Evolutionary conservation across 108 stramenopile genomes (phyloP).

Genomic region (Chaetoceros tenuissimus): DNA sequence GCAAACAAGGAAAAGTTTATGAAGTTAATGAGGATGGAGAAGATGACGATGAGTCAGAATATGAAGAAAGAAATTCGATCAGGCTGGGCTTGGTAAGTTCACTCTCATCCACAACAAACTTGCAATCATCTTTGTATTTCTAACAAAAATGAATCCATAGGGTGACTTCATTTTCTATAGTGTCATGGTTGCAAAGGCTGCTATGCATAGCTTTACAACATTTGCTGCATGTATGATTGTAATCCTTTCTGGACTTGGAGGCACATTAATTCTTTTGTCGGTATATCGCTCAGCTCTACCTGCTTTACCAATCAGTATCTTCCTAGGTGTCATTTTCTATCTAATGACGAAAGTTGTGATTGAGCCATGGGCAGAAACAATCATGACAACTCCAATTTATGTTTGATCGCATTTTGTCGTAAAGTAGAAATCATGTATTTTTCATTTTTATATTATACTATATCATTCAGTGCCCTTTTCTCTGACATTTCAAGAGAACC

Average conservation of each 20-base stretch:
- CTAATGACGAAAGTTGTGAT: constrained; percentile 50
- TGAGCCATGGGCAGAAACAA: constrained; percentile 57
- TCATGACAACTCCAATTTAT: constrained; percentile 39
- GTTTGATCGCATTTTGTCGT: constrained; percentile 21
- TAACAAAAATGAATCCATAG: too few relatives aligned
- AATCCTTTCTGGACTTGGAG: constrained; percentile 76
- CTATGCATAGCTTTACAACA: constrained; percentile 81
- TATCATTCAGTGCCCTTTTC: background rate
- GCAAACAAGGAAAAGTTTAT: constrained; percentile 35
- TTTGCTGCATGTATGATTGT: constrained; percentile 81
- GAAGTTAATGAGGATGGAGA: constrained; percentile 13
- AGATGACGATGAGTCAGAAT: constrained; percentile 10
- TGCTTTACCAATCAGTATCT: constrained; percentile 85
- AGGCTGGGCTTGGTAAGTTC: background rate
- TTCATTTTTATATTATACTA: too few relatives aligned
- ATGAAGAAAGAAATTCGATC: background rate
- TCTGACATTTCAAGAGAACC: background rate
- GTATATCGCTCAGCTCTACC: constrained; percentile 86
- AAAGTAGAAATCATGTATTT: too few relatives aligned
- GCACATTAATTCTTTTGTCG: constrained; percentile 80
- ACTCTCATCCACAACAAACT: background rate
- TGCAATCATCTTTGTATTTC: too few relatives aligned
- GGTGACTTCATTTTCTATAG: constrained; percentile 97
- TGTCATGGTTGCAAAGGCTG: constrained; percentile 89
- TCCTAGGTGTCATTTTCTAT: constrained; percentile 74